Conservation (phyloP, 2,329 filamentous ascomycete species). For the Diaporthe capsici region DNA sequence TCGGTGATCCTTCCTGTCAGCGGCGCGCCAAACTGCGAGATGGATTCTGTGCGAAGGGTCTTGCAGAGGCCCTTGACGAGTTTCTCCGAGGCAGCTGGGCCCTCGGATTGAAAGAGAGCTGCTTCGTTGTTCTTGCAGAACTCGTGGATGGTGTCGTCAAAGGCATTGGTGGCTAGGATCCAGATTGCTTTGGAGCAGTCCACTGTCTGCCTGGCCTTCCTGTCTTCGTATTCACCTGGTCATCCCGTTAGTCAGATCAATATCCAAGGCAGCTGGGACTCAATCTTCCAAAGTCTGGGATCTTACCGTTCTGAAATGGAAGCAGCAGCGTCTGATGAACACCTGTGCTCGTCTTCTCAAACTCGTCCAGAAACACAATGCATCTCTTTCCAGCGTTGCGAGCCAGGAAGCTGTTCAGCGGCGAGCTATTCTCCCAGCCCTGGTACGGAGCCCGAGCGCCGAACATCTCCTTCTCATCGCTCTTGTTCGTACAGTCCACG, state of each 20-base stretch:
- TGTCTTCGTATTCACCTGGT: conserved; percentile 56
- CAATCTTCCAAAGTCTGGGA: neutral
- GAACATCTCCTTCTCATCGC: conserved; percentile 57
- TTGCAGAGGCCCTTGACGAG: conserved; percentile 35
- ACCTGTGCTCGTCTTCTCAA: conserved; percentile 60
- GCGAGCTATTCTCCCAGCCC: conserved; percentile 54
- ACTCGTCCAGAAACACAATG: conserved; percentile 66
- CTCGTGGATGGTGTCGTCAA: conserved; percentile 55
- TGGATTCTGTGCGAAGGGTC: conserved; percentile 27
- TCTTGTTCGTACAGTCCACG: conserved; percentile 58
- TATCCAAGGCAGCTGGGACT: neutral
- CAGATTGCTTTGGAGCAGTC: conserved; percentile 62
- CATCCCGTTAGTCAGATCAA: neutral
- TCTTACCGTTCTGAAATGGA: conserved; percentile 59
- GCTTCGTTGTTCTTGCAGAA: conserved; percentile 54
- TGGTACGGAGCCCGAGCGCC: conserved; percentile 54
- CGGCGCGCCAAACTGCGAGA: conserved; percentile 45
- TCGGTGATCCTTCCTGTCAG: conserved; percentile 58
- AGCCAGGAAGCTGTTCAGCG: conserved; percentile 63
- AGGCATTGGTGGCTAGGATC: conserved; percentile 62
- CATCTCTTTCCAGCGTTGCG: conserved; percentile 51
- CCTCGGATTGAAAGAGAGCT: conserved; percentile 30
- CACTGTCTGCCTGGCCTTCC: conserved; percentile 50
- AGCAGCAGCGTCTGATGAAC: conserved; percentile 59
- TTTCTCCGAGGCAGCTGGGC: conserved; percentile 17